A percentile compares a stretch with the other conserved stretches of the same genome.
These are phyloP conservation scores for Pestalotiopsis sp. DNA, from an alignment of 2,329 filamentous ascomycete genomes.

Conservation along the genomic window DNA sequence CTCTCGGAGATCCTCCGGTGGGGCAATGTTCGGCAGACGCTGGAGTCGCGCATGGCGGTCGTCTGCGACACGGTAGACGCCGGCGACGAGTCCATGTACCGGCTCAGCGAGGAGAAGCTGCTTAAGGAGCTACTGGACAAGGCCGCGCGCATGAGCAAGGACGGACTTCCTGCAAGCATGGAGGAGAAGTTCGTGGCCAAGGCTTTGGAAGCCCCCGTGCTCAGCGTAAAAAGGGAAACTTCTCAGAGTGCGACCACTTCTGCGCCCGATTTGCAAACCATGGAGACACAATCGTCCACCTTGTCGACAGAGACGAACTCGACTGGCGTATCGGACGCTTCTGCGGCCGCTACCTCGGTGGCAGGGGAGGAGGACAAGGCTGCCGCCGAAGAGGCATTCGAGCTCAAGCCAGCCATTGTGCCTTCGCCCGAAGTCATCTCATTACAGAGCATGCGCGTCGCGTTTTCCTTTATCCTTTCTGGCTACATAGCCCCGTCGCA, in stretches of 20 bases:
- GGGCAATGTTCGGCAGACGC: conserved; percentile 43
- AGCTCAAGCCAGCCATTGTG: conserved; percentile 42
- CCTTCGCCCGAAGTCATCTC: conserved; percentile 49
- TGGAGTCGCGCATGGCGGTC: conserved; percentile 66
- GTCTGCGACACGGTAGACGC: conserved; percentile 83
- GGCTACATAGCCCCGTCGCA: conserved; percentile 57
- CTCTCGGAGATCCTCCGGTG: conserved; percentile 56
- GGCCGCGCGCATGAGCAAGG: conserved; percentile 65
- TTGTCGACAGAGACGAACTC: conserved; percentile 35
- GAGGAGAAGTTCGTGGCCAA: conserved; percentile 82
- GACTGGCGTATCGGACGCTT: conserved; percentile 38
- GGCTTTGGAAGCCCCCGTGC: conserved; percentile 73
- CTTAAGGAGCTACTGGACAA: conserved; percentile 66
- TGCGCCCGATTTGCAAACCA: conserved; percentile 29
- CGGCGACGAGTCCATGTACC: conserved; percentile 82
- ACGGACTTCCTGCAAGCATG: conserved; percentile 73
- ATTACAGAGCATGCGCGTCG: conserved; percentile 65
- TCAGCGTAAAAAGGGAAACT: conserved; percentile 62
- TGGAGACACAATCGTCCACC: conserved; percentile 43
- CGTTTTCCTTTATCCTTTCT: conserved; percentile 64
- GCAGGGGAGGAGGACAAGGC: conserved; percentile 25
- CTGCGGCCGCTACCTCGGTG: conserved; percentile 47
- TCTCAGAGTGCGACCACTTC: conserved; percentile 25
- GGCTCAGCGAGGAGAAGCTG: conserved; percentile 73
- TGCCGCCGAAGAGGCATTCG: conserved; percentile 17